These are phyloP conservation scores for Acanthamoeba quina DNA, from an alignment of 208 protist genomes.

Conservation along the genomic window DNA sequence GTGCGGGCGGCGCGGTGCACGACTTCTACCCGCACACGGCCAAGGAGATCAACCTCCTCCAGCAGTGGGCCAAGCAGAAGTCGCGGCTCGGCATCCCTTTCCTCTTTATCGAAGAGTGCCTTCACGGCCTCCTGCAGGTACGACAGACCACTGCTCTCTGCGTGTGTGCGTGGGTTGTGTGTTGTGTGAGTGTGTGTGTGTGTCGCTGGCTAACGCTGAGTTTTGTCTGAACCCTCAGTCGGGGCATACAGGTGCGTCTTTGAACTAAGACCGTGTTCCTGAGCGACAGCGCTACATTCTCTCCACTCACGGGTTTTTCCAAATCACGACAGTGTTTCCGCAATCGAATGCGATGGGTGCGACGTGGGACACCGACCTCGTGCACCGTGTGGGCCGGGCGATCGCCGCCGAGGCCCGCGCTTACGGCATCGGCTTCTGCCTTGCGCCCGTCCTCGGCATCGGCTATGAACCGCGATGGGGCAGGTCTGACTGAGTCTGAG, in stretches of 20 bases:
- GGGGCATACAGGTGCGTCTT: too few species aligned
- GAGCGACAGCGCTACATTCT: too few species aligned
- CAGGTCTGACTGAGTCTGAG: neutral
- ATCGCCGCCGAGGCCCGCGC: neutral
- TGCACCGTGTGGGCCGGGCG: neutral
- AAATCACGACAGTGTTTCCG: neutral
- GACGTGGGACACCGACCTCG: neutral
- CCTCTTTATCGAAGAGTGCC: constrained; percentile 23
- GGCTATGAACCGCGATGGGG: neutral
- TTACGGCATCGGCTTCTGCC: neutral
- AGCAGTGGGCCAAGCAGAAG: constrained; percentile 21
- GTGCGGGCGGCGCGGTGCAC: neutral
- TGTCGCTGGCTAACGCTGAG: too few species aligned
- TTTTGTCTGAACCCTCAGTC: too few species aligned
- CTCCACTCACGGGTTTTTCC: too few species aligned
- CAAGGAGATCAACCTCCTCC: neutral
- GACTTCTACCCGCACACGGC: constrained; percentile 19
- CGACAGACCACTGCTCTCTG: too few species aligned
- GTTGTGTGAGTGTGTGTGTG: too few species aligned
- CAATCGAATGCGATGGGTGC: neutral
- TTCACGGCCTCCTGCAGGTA: neutral
- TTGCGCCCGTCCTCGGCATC: neutral
- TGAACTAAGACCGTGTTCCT: too few species aligned
- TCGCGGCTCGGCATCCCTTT: neutral
- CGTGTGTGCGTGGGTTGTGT: too few species aligned